Percentiles rank a stretch among this genome's conserved stretches.
phyloP scores from a whole-genome alignment of 2,329 filamentous ascomycete species.

The Scedosporium dehoogii region DNA sequence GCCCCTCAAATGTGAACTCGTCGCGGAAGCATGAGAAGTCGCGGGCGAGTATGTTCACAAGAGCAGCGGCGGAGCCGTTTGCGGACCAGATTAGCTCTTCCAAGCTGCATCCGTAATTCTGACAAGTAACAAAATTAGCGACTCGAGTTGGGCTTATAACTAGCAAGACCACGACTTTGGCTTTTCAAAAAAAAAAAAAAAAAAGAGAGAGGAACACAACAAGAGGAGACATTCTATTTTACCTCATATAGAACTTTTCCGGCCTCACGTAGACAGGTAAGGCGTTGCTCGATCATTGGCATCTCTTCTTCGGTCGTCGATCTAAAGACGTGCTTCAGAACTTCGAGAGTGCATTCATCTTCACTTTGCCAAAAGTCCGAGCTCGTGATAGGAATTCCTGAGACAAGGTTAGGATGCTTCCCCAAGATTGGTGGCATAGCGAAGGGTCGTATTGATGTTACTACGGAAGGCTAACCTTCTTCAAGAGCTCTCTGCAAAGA shows the following conservation, averaged over 20 bases:
- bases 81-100: constrained; percentile 64
- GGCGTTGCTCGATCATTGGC: constrained; percentile 68
- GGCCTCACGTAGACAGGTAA: constrained; percentile 73
- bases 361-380: constrained; percentile 79
- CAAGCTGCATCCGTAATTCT: constrained; percentile 71
- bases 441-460: constrained; percentile 56
- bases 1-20: constrained; percentile 63
- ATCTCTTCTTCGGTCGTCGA: constrained; percentile 82
- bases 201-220: not conserved
- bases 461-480: constrained; percentile 44
- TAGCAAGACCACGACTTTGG: not conserved
- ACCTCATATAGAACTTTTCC: constrained; percentile 71
- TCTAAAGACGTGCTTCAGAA: constrained; percentile 69
- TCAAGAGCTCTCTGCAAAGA: constrained; percentile 78
- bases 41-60: constrained; percentile 77
- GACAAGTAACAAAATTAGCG: constrained; percentile 8
- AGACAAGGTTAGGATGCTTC: not conserved
- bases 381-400: constrained; percentile 79
- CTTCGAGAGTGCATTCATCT: constrained; percentile 63
- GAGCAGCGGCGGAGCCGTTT: constrained; percentile 65
- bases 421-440: constrained; percentile 7
- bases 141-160: not conserved
- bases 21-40: constrained; percentile 84
- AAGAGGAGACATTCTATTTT: constrained; percentile 16
- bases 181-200: not conserved